These are phyloP conservation scores for Kwoniella shandongensis DNA, from an alignment of 768 basidiomycete genomes.

Conservation along the genomic window DNA sequence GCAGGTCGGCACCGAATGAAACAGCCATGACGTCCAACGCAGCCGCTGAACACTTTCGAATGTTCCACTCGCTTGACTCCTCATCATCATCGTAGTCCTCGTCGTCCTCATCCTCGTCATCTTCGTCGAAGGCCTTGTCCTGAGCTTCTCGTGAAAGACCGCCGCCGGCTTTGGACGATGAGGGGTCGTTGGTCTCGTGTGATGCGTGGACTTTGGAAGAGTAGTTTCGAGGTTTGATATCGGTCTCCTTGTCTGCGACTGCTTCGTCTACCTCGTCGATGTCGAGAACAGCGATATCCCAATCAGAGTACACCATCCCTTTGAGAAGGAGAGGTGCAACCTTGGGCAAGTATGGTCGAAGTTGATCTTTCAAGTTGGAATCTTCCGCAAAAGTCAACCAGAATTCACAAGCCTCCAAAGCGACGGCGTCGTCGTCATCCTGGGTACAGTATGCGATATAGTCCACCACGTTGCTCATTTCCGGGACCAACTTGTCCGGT, in stretches of 20 bases:
- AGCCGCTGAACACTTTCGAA: conserved; percentile 96
- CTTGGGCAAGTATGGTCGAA: conserved; percentile 82
- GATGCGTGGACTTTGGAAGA: conserved; percentile 79
- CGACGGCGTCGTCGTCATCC: conserved; percentile 91
- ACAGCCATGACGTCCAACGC: conserved; percentile 96
- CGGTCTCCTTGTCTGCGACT: conserved; percentile 88
- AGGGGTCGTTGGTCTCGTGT: conserved; percentile 64
- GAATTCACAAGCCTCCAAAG: conserved; percentile 98
- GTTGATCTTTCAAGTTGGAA: conserved; percentile 74
- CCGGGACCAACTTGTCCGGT: conserved; percentile 94
- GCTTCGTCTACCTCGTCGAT: conserved; percentile 79
- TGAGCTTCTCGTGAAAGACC: conserved; percentile 44
- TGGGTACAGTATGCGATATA: conserved; percentile 99
- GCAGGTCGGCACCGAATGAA: conserved; percentile 81
- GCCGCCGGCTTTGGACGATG: conserved; percentile 24
- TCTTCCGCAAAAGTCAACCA: conserved; percentile 99
- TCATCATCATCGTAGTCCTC: conserved; percentile 92
- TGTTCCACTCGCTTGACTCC: conserved; percentile 96
- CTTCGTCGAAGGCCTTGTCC: conserved; percentile 80
- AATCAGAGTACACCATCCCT: conserved; percentile 96
- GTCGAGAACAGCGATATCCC: conserved; percentile 91
- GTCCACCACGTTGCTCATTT: conserved; percentile 91
- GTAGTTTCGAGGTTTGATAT: conserved; percentile 95
- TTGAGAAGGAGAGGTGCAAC: conserved; percentile 93
- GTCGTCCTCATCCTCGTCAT: conserved; percentile 84